Evolutionary conservation across 345 rosid species (phyloP).

Genomic region (Camelina hispida): DNA sequence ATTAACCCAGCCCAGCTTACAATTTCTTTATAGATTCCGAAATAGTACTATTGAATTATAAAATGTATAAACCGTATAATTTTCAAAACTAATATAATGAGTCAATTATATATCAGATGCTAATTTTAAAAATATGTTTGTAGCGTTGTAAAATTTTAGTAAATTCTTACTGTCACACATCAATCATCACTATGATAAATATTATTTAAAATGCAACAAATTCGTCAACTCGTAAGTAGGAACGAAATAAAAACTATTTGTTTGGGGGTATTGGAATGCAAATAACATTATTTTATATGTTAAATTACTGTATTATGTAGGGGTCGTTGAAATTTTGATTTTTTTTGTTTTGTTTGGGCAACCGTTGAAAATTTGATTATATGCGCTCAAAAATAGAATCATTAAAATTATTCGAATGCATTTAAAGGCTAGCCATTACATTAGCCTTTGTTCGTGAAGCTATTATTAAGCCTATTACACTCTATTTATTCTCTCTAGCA

Average conservation of each 20-base stretch:
- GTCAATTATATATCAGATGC: too few relatives aligned
- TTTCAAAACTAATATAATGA: too few relatives aligned
- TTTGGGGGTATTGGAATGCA: too few relatives aligned
- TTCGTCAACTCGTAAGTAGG: neutral
- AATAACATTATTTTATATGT: too few relatives aligned
- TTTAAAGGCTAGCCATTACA: constrained; percentile 10
- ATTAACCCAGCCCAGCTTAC: neutral
- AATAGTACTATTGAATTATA: too few relatives aligned
- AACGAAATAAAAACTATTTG: neutral
- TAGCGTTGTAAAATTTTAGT: too few relatives aligned
- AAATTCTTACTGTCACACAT: neutral
- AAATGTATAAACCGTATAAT: too few relatives aligned
- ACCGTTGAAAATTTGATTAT: constrained; percentile 16
- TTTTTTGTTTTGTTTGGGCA: neutral
- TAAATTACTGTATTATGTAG: too few relatives aligned
- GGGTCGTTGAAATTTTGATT: constrained; percentile 19
- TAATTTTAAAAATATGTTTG: too few relatives aligned
- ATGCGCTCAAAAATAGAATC: neutral
- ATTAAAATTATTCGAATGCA: neutral
- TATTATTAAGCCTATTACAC: neutral
- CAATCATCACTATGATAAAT: neutral
- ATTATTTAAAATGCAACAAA: neutral
- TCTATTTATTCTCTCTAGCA: neutral
- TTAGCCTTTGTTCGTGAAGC: constrained; percentile 24
- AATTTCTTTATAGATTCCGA: too few relatives aligned